Percentiles rank a stretch among this genome's conserved stretches.
Evolutionary conservation across 768 basidiomycete species (phyloP).

Genomic region (Lentinula raphanica): DNA sequence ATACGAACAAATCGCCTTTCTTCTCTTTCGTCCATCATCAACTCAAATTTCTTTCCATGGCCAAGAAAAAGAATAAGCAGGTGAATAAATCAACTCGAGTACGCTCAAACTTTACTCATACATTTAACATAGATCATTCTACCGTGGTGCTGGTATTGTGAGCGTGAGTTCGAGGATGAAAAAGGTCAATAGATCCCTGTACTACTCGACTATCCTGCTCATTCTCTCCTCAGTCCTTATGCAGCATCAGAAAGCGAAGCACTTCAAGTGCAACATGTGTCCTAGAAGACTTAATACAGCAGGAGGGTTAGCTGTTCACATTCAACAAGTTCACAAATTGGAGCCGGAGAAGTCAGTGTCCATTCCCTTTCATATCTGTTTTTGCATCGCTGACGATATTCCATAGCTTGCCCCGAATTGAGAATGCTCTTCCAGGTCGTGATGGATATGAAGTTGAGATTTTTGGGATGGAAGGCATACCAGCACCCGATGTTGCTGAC

Average conservation of each 20-base stretch:
- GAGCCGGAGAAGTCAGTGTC: conserved; percentile 79
- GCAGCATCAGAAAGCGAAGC: conserved; percentile 99
- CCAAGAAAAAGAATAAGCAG: conserved; percentile 60
- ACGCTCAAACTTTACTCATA: conserved; percentile 4
- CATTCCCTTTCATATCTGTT: background rate
- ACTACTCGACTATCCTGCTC: no score
- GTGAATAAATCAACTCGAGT: conserved; percentile 19
- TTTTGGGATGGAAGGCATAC: conserved; percentile 99
- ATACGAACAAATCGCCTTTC: background rate
- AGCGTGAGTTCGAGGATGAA: conserved; percentile 98
- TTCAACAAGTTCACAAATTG: conserved; percentile 99
- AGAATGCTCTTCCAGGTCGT: conserved; percentile 92
- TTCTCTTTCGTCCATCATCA: background rate
- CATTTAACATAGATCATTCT: conserved; percentile 59
- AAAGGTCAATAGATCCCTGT: conserved; percentile 65
- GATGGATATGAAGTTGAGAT: conserved; percentile 99
- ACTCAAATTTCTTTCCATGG: conserved; percentile 28
- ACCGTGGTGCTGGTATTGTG: conserved; percentile 99
- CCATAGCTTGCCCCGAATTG: conserved; percentile 74
- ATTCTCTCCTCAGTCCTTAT: conserved; percentile 82
- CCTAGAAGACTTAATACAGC: conserved; percentile 95
- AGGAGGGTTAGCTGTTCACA: conserved; percentile 95
- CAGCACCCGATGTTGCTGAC: conserved; percentile 88
- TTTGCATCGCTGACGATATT: background rate
- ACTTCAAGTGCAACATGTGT: conserved; percentile 97